A percentile compares a stretch with the other conserved stretches of the same genome.
Evolutionary conservation across 345 rosid genomes (phyloP).

Genomic region (Heritiera littoralis): DNA sequence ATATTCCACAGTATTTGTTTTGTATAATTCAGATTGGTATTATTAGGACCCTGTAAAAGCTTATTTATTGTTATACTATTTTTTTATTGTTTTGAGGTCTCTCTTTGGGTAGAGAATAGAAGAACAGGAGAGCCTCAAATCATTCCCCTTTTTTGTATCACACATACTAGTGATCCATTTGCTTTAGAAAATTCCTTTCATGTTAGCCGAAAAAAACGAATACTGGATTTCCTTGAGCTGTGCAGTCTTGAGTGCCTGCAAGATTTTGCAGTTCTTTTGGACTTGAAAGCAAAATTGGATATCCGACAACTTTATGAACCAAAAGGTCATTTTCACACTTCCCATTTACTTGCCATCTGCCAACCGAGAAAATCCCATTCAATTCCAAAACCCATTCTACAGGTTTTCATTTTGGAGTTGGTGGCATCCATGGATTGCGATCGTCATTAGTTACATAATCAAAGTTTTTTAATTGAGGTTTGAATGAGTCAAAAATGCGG

Average conservation of each 20-base stretch:
- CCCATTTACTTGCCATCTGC: background rate
- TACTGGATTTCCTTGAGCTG: background rate
- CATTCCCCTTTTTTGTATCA: background rate
- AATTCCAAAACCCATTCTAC: background rate
- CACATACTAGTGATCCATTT: background rate
- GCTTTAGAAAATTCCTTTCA: background rate
- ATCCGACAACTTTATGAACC: background rate
- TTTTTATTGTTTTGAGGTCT: slow-evolving; percentile 29
- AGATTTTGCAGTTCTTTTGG: background rate
- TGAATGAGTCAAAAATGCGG: slow-evolving; percentile 29
- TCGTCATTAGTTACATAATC: slow-evolving; percentile 5
- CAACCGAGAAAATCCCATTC: background rate
- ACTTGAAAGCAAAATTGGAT: background rate
- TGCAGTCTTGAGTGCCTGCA: background rate
- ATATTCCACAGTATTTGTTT: background rate
- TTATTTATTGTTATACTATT: background rate
- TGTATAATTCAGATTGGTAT: slow-evolving; percentile 30
- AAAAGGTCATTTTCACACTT: background rate
- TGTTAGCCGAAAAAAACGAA: background rate
- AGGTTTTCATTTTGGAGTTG: background rate
- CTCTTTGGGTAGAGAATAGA: background rate
- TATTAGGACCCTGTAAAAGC: slow-evolving; percentile 11
- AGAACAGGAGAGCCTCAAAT: slow-evolving; percentile 4
- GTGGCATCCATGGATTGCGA: background rate
- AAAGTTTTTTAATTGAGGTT: slow-evolving; percentile 7